Base-by-base conservation (phyloP, 345 rosid genomes). In the Chamaenerion angustifolium region DNA sequence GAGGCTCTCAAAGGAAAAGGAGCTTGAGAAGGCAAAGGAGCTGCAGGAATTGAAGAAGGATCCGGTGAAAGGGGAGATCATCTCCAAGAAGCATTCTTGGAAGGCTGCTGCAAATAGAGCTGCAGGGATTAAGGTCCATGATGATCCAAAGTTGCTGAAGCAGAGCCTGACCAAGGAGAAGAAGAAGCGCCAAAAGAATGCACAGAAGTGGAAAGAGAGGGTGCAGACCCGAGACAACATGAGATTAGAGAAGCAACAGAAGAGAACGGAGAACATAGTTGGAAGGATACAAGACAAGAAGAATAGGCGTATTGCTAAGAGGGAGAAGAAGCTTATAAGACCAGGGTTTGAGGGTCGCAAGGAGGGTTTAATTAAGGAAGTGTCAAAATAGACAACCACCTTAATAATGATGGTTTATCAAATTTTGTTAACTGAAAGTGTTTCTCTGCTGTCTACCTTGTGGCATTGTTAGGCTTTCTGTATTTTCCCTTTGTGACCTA, bases 341-440 rank as follows among this genome's bases (percentile, higher is more conserved):
- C 92, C 98, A 8, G 94, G 96, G n/a, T 83, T 86, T 62, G 94
- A 81, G 82, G 96, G 95, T 48, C 86, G 85, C 35, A 64, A 63
- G 56, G 67, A 64, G 27, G 70, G 72, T 15, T 69, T 45, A 45
- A 55, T 73, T 42, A 70, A 70, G 16, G 50, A 9, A 31, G 2
- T n/a, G 13, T 23, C 42, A 1, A 19, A 40, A 7, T 47, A 47
- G 25, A 31, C 37, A 31, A 31, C n/a, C n/a, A n/a, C 37, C 37
- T 31, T 31, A 21, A 21, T 4, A 21, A 2, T 21, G 25, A 21
- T 2, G 25, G 25, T 21, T 2, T 21, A 21, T 2, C 25, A 21
- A 21, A 21, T 21, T 21, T 21, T 21, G 25, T 21, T 21, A 21
- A 21, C 25, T 2, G 25, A 2, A 21, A 21, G 25, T 21, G 25